Evolutionary conservation across 2,329 filamentous ascomycete species (phyloP), one percentile per base, ranked within the genome.

Genomic region (Claviceps fusiformis): DNA sequence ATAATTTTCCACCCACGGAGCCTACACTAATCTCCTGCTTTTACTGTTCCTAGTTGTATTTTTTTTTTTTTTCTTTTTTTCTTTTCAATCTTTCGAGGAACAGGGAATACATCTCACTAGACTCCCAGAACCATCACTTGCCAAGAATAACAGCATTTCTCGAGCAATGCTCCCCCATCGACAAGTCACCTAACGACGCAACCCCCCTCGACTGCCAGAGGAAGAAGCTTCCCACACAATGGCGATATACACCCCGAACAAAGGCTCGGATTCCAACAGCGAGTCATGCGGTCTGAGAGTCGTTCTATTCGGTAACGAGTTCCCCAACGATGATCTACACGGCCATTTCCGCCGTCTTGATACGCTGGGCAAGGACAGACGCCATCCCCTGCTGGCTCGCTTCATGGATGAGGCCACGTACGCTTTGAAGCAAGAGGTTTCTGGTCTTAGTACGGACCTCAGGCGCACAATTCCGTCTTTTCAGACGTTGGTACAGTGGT

Each of bases 381-480:
- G 31, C 5, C 46, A 56, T 47, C 37, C 15, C 11, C 17, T 37
- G 10, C 41, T 56, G 7, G 55, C 50, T 24, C 33, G 31, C 5
- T 56, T 56, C 44, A 27, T 56, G 7, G 11, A 54, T 1, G 55
- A 56, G 39, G 55, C 55, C 10, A 56, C 55, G 1, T 8, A 19
- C 3, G 29, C 10, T 10, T 29, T 50, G 11, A 43, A 46, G 5
- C 17, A 56, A 19, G 55, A 56, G 15, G 29, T 50, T 5, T 27
- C 27, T 6, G 2, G 13, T 3, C 17, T 56, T 13, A 39, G 33
- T 2, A 31, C 54, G 2, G 49, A 35, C 6, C 33, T 71, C 15
- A 65, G 58, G 50, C 46, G 55, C 4, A 52, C 67, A 7, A 57
- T 75, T 24, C 68, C 69, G 4, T 59, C 66, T 0, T 73, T 75